Percentiles rank a stretch among this genome's conserved stretches.
These are phyloP conservation scores for Borovskyia barvae DNA, from an alignment of 208 protist genomes.

Conservation along the genomic window DNA sequence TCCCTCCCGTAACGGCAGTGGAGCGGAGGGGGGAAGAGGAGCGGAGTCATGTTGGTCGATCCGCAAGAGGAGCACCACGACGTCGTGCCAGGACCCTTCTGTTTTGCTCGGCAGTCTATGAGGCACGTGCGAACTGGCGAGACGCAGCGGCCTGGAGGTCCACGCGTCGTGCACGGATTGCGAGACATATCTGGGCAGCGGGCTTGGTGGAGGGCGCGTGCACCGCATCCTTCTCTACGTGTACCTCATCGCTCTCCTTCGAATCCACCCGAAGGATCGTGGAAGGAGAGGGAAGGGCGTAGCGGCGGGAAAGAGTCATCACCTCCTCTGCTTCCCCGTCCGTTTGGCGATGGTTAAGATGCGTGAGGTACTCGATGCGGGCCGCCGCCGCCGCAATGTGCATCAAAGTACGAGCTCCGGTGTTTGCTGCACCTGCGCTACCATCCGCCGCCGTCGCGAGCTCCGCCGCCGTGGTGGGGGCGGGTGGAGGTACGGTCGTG, in stretches of 20 bases:
- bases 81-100: too few relatives aligned
- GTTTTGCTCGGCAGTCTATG: too few relatives aligned
- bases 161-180: slow-evolving; percentile 14
- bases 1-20: too few relatives aligned
- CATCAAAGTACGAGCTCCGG: too few relatives aligned
- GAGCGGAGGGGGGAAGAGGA: too few relatives aligned
- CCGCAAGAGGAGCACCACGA: too few relatives aligned
- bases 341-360: slow-evolving; percentile 10
- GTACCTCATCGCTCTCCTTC: too few relatives aligned
- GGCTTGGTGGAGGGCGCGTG: slow-evolving; percentile 32
- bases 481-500: slow-evolving; percentile 1
- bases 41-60: too few relatives aligned
- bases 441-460: neutral
- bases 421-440: too few relatives aligned
- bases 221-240: too few relatives aligned
- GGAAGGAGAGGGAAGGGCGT: slow-evolving; percentile 49
- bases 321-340: slow-evolving; percentile 43
- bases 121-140: too few relatives aligned
- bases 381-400: slow-evolving; percentile 44
- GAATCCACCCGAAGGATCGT: too few relatives aligned
- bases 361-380: slow-evolving; percentile 42
- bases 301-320: slow-evolving; percentile 31
- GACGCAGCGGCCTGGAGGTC: slow-evolving; percentile 5
- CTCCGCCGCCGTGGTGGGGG: neutral
- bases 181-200: slow-evolving; percentile 1